Conservation (phyloP, 192 early-diverging fungal genomes). For the Phycomyces blakesleeanus region DNA sequence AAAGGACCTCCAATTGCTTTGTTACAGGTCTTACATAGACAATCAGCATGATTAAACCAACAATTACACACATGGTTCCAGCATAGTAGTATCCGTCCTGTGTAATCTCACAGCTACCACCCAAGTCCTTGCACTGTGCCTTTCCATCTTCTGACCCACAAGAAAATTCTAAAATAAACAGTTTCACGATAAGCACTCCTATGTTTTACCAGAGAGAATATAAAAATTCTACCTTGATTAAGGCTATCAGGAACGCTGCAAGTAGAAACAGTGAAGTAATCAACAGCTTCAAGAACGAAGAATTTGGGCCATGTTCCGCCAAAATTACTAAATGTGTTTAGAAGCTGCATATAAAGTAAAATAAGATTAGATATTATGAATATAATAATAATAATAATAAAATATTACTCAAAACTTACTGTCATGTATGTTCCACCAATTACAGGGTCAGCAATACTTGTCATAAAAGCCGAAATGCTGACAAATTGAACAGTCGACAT, state of each 20-base stretch:
- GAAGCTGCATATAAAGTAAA: constrained; percentile 41
- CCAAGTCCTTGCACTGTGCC: constrained; percentile 53
- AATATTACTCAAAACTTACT: too few species aligned
- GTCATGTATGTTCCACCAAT: constrained; percentile 92
- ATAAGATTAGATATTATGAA: background rate
- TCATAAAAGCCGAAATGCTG: constrained; percentile 90
- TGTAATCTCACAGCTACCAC: constrained; percentile 63
- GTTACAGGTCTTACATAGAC: constrained; percentile 60
- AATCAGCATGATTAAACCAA: constrained; percentile 59
- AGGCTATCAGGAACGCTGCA: constrained; percentile 56
- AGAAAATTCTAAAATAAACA: constrained; percentile 36
- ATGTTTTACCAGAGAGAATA: background rate
- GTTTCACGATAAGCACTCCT: background rate
- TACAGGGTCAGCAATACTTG: constrained; percentile 90
- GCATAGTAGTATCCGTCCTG: constrained; percentile 91
- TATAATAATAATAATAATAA: too few species aligned
- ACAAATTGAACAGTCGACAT: constrained; percentile 95
- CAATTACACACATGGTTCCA: constrained; percentile 61
- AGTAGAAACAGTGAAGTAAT: constrained; percentile 78
- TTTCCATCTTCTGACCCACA: constrained; percentile 67
- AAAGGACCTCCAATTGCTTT: constrained; percentile 48
- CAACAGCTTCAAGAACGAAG: constrained; percentile 90
- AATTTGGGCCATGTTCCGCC: constrained; percentile 96
- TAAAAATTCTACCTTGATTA: background rate
- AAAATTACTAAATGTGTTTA: constrained; percentile 94